Base-by-base conservation (phyloP, 768 basidiomycete species). In the Mycena rebaudengoi region DNA sequence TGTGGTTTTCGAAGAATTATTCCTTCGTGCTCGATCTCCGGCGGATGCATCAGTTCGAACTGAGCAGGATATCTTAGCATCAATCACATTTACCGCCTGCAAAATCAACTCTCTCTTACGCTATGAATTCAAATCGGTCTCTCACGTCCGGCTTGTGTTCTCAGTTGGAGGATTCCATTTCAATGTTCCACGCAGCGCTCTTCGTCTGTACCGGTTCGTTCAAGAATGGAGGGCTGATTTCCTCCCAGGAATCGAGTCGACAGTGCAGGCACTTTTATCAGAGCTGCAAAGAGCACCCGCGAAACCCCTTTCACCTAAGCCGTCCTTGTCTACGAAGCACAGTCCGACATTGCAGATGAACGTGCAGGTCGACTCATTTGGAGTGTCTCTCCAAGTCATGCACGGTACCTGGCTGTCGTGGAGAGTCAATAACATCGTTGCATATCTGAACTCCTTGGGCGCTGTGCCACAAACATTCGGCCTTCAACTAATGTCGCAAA, bases 391-490 rank as follows among this genome's bases (percentile, higher is more conserved):
- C 7, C 93, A 94, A 69, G 88, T 95, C 39, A 93, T 95, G 90
- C 91, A 89, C 63, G 92, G 92, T 20, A 95, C 92, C 1, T 95
- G 93, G 93, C 75, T 95, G 30, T 88, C 91, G 8, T 94, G 89
- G 91, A 85, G 88, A 59, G 76, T 88, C 21, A 79, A 84, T 57
- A 78, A 87, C 51, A 82, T 79, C 0, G 74, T 86, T 8, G 75
- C 74, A 2, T 88, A 87, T 68, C 39, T 84, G 28, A 80, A 83
- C 41, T 83, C 58, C 5, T 41, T 37, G 11, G 50, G 48, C n/a
- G 49, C 41, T 25, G 32, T 40, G n/a, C 60, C 64, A 46, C 32
- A 60, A 10, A 61, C 49, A 3, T 91, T 92, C 71, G 94, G 92
- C 8, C 66, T 91, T 16, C 90, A 89, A 71, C 76, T 89, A 40